Percentiles rank a stretch among this genome's conserved stretches.
Conservation (phyloP, 768 basidiomycete species). For the Leccinellum rugosiceps region DNA sequence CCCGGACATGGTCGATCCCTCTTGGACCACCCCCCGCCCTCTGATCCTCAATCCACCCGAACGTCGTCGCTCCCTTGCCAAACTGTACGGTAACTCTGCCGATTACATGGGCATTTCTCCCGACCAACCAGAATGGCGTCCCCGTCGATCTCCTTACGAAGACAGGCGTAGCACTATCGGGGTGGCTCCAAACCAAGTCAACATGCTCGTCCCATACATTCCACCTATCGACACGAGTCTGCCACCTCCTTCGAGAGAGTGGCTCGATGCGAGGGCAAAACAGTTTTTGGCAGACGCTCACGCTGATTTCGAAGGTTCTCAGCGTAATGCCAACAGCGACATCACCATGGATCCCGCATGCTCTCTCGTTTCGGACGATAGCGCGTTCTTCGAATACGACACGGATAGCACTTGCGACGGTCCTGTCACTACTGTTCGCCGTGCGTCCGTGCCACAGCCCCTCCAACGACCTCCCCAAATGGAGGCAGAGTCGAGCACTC, state of each 20-base stretch:
- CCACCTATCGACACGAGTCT: slow-evolving; percentile 22
- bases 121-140: slow-evolving; percentile 20
- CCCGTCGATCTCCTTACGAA: slow-evolving; percentile 25
- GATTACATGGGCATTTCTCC: slow-evolving; percentile 26
- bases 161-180: slow-evolving; percentile 20
- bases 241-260: slow-evolving; percentile 13
- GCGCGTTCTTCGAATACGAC: slow-evolving; percentile 20
- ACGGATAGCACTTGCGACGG: slow-evolving; percentile 18
- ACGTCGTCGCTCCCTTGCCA: slow-evolving; percentile 14
- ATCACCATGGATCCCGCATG: neutral
- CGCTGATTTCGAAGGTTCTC: slow-evolving; percentile 8
- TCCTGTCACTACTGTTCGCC: neutral
- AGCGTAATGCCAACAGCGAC: neutral
- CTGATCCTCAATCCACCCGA: slow-evolving; percentile 12
- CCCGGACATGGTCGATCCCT: slow-evolving; percentile 10
- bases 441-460: neutral
- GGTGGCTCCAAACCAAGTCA: slow-evolving; percentile 27
- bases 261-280: slow-evolving; percentile 17
- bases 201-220: slow-evolving; percentile 23
- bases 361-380: slow-evolving; percentile 4
- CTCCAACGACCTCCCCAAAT: neutral
- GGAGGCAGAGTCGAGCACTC: slow-evolving; percentile 6
- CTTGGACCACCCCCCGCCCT: slow-evolving; percentile 9
- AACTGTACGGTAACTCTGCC: slow-evolving; percentile 12
- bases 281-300: slow-evolving; percentile 14